phyloP scores from a whole-genome alignment of 225 moss, liverwort and hornwort species.

The Anthoceros angustus region DNA sequence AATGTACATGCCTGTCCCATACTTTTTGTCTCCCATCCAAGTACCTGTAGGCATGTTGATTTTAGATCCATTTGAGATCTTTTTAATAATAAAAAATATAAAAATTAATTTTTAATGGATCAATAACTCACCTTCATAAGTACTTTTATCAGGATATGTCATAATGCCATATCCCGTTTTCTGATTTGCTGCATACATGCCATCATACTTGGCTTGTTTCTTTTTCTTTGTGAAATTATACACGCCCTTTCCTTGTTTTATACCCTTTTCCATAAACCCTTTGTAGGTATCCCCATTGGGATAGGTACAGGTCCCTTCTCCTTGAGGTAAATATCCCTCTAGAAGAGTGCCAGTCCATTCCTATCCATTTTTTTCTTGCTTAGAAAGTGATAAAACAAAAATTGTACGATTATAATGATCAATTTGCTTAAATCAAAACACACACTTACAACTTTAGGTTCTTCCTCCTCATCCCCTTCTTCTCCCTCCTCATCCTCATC shows the following conservation, averaged over 20 bases:
- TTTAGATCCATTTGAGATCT: no score
- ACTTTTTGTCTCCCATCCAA: conserved; percentile 56
- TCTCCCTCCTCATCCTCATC: neutral
- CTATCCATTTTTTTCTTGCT: neutral
- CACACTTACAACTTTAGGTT: neutral
- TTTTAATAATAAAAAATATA: neutral
- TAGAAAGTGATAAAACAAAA: neutral
- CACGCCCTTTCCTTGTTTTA: conserved; percentile 65
- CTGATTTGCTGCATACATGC: conserved; percentile 58
- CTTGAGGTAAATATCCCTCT: neutral
- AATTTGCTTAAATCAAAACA: neutral
- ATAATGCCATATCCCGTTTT: conserved; percentile 67
- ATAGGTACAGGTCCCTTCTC: conserved; percentile 17
- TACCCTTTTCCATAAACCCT: conserved; percentile 60
- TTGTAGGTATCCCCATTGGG: conserved; percentile 66
- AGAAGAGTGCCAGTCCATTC: neutral
- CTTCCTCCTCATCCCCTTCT: neutral
- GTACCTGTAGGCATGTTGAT: conserved; percentile 27
- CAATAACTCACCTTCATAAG: conserved; percentile 32
- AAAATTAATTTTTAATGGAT: neutral
- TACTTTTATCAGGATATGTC: conserved; percentile 61
- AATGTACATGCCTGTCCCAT: conserved; percentile 67
- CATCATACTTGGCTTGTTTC: conserved; percentile 64
- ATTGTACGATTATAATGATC: neutral
- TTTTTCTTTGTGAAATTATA: conserved; percentile 24